Base-by-base conservation (phyloP, 352 stramenopile genomes). In the Pythium utonaiense region DNA sequence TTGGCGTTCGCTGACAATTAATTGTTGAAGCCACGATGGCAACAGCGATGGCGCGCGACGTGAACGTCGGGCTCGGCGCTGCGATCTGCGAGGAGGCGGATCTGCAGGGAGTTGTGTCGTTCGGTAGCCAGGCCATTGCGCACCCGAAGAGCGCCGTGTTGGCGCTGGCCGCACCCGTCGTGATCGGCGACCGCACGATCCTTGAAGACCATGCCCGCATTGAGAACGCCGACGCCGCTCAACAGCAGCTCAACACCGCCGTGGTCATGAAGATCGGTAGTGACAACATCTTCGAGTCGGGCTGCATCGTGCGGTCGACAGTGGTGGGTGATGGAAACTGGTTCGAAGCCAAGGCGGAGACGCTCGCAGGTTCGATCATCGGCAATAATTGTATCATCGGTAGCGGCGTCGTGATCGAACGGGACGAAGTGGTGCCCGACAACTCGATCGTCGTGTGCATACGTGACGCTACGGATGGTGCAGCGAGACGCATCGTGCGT, bases 351-450 rank as follows among this genome's bases (percentile, higher is more conserved):
- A 88, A 90, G 53, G 70, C 76, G 8, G 34, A 70, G 51, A 71
- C 73, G 2, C 66, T 67, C 8, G 61, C 52, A 1, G 82, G 83
- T 45, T 89, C 82, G 2, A 69, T 87, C 36, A 81, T 95, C 53
- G 86, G 86, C 31, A 81, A 77, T 64, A 85, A 91, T 62, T 95
- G 86, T 62, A 51, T 93, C 55, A 88, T 95, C 40, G 86, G 86
- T 59, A 89, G 79, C 47, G 78, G 83, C 64, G 82, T 95, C 61
- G 73, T 93, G 24, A 74, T 95, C 60, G 73, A 70, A 19, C 67
- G 62, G n/a, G 60, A 74, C 54, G 83, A 93, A 57, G 57, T 60
- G 53, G 59, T 95, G 10, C 69, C 78, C 1, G 83, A 93, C 71
- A 88, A 89, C 62, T 77, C 80, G 1, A 78, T 95, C 33, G 64